Evolutionary conservation across 306 rosid species (phyloP).

Genomic region (Ceratonia siliqua): DNA sequence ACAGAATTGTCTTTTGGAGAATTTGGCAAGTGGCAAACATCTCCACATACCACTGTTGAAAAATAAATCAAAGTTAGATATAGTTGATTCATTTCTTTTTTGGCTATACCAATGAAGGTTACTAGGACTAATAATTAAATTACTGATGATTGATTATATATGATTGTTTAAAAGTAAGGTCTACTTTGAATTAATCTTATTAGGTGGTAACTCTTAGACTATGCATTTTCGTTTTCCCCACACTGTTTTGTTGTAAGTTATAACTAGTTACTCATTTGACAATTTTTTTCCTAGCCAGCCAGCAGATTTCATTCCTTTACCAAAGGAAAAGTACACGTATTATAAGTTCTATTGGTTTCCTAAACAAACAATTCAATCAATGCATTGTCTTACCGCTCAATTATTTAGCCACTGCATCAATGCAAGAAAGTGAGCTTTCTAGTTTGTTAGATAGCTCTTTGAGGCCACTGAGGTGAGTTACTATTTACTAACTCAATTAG

Average conservation of each 20-base stretch:
- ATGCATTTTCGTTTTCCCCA: neutral
- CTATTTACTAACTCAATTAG: neutral
- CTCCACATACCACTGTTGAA: neutral
- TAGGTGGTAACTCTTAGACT: neutral
- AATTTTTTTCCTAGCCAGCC: too few relatives aligned
- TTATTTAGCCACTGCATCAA: neutral
- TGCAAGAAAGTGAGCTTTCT: constrained; percentile 3
- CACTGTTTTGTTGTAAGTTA: too few relatives aligned
- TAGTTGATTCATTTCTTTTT: neutral
- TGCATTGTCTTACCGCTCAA: neutral
- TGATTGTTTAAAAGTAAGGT: neutral
- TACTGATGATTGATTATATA: neutral
- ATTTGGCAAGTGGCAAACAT: neutral
- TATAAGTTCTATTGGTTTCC: neutral
- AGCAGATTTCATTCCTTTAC: constrained; percentile 16
- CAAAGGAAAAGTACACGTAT: neutral
- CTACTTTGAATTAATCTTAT: neutral
- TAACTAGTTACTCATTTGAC: neutral
- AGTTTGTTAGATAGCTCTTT: neutral
- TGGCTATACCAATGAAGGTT: neutral
- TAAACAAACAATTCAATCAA: neutral
- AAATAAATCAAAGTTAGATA: neutral
- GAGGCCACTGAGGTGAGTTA: constrained; percentile 8
- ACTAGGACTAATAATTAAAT: neutral
- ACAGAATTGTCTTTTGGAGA: neutral